Base-by-base conservation (phyloP, 2,329 filamentous ascomycete genomes). In the Venturiaceae sp. region DNA sequence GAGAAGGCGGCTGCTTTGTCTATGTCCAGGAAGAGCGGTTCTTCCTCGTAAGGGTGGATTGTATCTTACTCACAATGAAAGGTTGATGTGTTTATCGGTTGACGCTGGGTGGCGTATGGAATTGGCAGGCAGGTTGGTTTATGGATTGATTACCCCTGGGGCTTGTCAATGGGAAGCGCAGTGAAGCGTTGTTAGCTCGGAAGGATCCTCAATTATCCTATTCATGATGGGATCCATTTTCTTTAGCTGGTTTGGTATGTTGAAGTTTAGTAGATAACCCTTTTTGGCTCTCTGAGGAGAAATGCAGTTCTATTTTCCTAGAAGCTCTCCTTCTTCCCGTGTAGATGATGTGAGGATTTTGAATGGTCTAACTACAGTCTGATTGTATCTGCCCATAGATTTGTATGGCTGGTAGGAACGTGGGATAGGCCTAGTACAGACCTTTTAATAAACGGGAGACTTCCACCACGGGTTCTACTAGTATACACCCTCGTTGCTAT, bases 1-100 rank as follows among this genome's bases (percentile, higher is more conserved):
- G 83, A 72, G 77, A 85, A 57, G 52, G 32, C 52, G 19, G 52
- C 52, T 34, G 52, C 52, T 21, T 14, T 34, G 32, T 6, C 52
- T 13, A 30, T 37, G n/a, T n/a, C n/a, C 19, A 53, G 32, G 52
- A 53, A 53, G 19, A 33, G 52, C 33, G 52, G 52, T n/a, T 13
- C 26, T 26, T 30, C 26, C n/a, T n/a, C n/a, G n/a, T n/a, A n/a
- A 30, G 37, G 19, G 4, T n/a, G 16, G 26, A n/a, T 2, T 30
- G 16, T 1, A 8, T 2, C 11, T n/a, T n/a, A n/a, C n/a, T n/a
- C n/a, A n/a, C n/a, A n/a, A 6, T 6, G 14, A 30, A 23, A 23
- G n/a, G 13, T 13, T 26, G 6, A 6, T 30, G 13, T 5, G 16
- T 28, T 9, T n/a, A 3, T 23, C 19, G 21, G 44, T 16, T 30